Evolutionary conservation across 805 yeast species (phyloP).

Genomic region (Teunomyces gatunensis): DNA sequence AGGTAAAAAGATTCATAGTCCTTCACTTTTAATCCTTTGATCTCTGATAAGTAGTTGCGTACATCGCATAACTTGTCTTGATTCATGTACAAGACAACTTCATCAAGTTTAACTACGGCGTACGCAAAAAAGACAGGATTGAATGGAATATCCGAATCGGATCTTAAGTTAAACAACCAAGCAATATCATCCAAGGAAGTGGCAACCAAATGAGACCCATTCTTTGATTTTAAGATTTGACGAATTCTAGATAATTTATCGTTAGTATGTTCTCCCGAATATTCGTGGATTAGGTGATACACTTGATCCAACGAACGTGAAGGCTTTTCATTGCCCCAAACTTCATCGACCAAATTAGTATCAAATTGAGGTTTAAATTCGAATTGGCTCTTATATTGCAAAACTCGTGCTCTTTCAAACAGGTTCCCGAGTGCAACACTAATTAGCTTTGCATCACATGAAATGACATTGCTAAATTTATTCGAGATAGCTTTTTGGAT

Average conservation of each 20-base stretch:
- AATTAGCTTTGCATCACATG: conserved; percentile 80
- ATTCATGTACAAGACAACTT: conserved; percentile 55
- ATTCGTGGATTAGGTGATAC: conserved; percentile 28
- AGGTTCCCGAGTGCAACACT: conserved; percentile 46
- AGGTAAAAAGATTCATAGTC: conserved; percentile 59
- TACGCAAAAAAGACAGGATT: conserved; percentile 86
- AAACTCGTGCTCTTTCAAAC: conserved; percentile 26
- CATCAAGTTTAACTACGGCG: conserved; percentile 33
- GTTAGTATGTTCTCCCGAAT: conserved; percentile 32
- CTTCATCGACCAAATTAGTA: conserved; percentile 34
- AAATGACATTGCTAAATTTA: conserved; percentile 53
- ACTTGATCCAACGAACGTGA: conserved; percentile 31
- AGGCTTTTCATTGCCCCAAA: conserved; percentile 40
- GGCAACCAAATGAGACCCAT: conserved; percentile 45
- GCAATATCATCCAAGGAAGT: conserved; percentile 86
- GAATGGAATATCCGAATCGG: conserved; percentile 70
- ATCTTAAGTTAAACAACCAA: conserved; percentile 85
- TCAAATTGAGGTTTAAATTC: conserved; percentile 29
- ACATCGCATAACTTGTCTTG: conserved; percentile 37
- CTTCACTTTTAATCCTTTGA: conserved; percentile 36
- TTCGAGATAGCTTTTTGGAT: conserved; percentile 54
- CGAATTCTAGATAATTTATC: conserved; percentile 31
- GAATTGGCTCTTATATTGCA: conserved; percentile 19
- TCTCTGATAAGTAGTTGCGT: conserved; percentile 21
- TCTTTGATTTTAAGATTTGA: conserved; percentile 23